phyloP scores from a whole-genome alignment of 192 early-diverging fungal genomes.

The Paraglomus brasilianum region DNA sequence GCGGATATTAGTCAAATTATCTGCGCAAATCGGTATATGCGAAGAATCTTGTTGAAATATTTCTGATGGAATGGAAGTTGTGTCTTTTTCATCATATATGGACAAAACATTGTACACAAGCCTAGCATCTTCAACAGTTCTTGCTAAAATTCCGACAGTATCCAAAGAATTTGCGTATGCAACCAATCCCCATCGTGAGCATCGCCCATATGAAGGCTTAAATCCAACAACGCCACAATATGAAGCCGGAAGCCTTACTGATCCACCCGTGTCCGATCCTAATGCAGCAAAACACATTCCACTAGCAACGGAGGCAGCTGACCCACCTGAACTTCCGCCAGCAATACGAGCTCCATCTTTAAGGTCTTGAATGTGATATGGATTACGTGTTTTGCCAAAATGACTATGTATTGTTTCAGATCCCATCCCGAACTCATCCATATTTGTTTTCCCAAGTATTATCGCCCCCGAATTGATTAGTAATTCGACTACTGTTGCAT shows the following conservation, averaged over 20 bases:
- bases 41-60: slow-evolving; percentile 32
- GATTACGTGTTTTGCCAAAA: not conserved
- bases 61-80: slow-evolving; percentile 54
- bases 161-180: slow-evolving; percentile 88
- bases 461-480: slow-evolving; percentile 62
- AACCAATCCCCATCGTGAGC: slow-evolving; percentile 82
- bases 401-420: not conserved
- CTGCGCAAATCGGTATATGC: slow-evolving; percentile 11
- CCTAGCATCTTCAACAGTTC: slow-evolving; percentile 54
- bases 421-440: slow-evolving; percentile 99
- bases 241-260: slow-evolving; percentile 88
- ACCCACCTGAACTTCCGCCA: slow-evolving; percentile 92
- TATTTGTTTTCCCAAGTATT: slow-evolving; percentile 81
- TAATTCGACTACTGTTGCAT: slow-evolving; percentile 69
- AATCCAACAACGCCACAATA: slow-evolving; percentile 93
- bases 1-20: slow-evolving; percentile 47
- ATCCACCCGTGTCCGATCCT: slow-evolving; percentile 95
- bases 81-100: slow-evolving; percentile 58
- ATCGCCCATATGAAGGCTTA: slow-evolving; percentile 88
- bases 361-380: slow-evolving; percentile 13
- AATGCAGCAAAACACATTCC: slow-evolving; percentile 77
- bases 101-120: slow-evolving; percentile 59
- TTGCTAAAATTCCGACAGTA: slow-evolving; percentile 79
- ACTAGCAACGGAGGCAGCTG: slow-evolving; percentile 84
- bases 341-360: slow-evolving; percentile 48